Percentiles rank a stretch among this genome's conserved stretches.
Evolutionary conservation across 257 asterid species (phyloP).

Genomic region (Solanum lignicaule): DNA sequence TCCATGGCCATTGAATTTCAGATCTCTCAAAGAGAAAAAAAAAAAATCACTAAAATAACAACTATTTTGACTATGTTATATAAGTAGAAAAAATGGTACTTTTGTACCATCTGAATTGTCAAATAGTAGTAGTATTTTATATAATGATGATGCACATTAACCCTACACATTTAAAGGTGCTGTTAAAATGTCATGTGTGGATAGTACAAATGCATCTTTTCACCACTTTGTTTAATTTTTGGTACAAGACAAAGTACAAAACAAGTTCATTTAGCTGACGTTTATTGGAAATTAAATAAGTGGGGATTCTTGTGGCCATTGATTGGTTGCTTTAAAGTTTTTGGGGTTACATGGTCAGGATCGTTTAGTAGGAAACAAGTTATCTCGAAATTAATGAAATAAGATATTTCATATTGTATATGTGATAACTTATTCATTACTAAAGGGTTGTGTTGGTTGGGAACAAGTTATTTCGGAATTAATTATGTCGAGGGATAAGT

Average conservation of each 20-base stretch:
- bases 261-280: neutral
- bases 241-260: neutral
- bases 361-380: accelerated
- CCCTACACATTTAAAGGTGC: neutral
- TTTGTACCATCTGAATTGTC: neutral
- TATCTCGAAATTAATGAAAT: no score
- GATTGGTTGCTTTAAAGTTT: neutral
- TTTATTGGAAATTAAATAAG: neutral
- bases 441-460: no score
- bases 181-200: neutral
- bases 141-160: neutral
- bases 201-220: neutral
- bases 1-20: neutral
- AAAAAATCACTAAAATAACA: no score
- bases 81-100: neutral
- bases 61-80: neutral
- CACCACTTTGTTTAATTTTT: neutral
- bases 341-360: neutral
- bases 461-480: no score
- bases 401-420: no score
- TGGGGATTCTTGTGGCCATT: neutral
- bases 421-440: no score
- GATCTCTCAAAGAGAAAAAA: neutral
- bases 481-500: no score
- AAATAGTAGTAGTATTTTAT: neutral